A percentile compares a stretch with the other conserved stretches of the same genome.
Evolutionary conservation across 2,329 filamentous ascomycete species (phyloP).

Genomic region (Pseudocercospora ulei): DNA sequence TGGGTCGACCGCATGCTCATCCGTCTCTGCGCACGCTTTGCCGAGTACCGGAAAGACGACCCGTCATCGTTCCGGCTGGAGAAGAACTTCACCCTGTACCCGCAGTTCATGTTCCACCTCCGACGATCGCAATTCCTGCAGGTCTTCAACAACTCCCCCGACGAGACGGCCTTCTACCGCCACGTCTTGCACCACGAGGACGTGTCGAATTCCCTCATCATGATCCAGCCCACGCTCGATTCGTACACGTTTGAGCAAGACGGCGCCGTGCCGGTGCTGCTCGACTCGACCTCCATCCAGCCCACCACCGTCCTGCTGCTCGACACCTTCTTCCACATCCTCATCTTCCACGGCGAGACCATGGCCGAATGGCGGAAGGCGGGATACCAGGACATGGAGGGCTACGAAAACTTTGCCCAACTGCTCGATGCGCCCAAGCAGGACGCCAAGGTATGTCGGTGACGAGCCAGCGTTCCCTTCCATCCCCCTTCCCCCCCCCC

Average conservation of each 20-base stretch:
- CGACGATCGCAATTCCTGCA: slow-evolving; percentile 94
- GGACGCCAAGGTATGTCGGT: slow-evolving; percentile 80
- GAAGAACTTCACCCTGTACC: slow-evolving; percentile 98
- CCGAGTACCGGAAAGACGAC: slow-evolving; percentile 96
- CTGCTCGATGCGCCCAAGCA: slow-evolving; percentile 90
- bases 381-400: slow-evolving; percentile 94
- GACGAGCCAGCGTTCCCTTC: no score
- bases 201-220: slow-evolving; percentile 89
- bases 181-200: slow-evolving; percentile 97
- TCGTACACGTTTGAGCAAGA: slow-evolving; percentile 97
- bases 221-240: slow-evolving; percentile 97
- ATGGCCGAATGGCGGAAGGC: slow-evolving; percentile 97
- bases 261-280: slow-evolving; percentile 79
- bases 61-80: slow-evolving; percentile 92
- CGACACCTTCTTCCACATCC: slow-evolving; percentile 98
- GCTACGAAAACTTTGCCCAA: slow-evolving; percentile 88
- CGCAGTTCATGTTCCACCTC: slow-evolving; percentile 99
- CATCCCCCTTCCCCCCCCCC: not conserved
- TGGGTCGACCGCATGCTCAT: slow-evolving; percentile 99
- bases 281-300: slow-evolving; percentile 94
- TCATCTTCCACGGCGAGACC: slow-evolving; percentile 98
- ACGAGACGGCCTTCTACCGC: slow-evolving; percentile 97
- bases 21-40: slow-evolving; percentile 87
- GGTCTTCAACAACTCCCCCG: slow-evolving; percentile 98
- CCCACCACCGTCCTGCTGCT: slow-evolving; percentile 85